Evolutionary conservation across 345 rosid species (phyloP).

Genomic region (Pelargonium nanum): DNA sequence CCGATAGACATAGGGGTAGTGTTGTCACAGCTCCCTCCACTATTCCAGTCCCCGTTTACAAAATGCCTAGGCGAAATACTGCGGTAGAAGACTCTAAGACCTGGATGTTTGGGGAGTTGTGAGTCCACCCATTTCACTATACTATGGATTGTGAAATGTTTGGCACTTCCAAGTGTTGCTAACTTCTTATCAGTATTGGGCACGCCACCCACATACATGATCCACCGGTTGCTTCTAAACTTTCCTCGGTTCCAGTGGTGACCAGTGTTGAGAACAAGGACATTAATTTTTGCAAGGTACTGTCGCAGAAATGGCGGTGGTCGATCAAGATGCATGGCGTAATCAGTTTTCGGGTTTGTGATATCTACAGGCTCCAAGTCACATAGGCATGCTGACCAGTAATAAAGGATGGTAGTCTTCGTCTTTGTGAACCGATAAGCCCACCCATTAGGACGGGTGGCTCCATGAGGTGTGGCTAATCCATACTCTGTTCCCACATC

Average conservation of each 20-base stretch:
- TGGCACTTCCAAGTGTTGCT: conserved; percentile 50
- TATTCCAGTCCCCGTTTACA: conserved; percentile 77
- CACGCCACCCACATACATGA: conserved; percentile 53
- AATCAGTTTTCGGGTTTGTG: conserved; percentile 35
- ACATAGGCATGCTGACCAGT: conserved; percentile 70
- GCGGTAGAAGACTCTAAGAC: conserved; percentile 51
- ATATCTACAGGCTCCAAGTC: conserved; percentile 49
- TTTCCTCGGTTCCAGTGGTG: conserved; percentile 86
- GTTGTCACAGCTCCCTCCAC: conserved; percentile 76
- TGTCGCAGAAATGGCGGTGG: conserved; percentile 59
- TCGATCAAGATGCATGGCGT: conserved; percentile 80
- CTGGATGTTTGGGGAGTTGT: conserved; percentile 48
- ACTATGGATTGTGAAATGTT: conserved; percentile 62
- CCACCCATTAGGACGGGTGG: conserved; percentile 66
- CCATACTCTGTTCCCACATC: conserved; percentile 59
- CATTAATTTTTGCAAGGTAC: conserved; percentile 44
- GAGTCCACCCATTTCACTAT: conserved; percentile 57
- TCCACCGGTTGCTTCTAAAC: conserved; percentile 55
- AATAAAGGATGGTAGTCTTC: conserved; percentile 57
- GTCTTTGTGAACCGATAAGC: conserved; percentile 60
- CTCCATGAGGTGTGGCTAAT: conserved; percentile 35
- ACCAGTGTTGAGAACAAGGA: conserved; percentile 70
- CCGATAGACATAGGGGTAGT: conserved; percentile 66
- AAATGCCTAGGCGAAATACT: conserved; percentile 81
- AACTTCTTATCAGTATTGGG: conserved; percentile 45